Evolutionary conservation across 768 basidiomycete species (phyloP).

Genomic region (Paxillus involutus): DNA sequence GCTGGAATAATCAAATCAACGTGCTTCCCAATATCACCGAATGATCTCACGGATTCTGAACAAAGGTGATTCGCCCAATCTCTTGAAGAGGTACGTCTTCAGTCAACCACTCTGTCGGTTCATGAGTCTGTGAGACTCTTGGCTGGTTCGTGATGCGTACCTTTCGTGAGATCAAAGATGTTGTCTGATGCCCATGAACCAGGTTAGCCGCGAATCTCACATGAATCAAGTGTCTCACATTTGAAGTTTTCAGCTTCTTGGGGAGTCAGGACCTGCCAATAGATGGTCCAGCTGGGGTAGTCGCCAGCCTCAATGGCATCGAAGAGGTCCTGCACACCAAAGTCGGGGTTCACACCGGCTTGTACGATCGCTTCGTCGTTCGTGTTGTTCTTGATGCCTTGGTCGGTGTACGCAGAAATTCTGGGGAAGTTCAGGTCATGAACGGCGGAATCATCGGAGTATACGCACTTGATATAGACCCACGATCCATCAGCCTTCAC

Average conservation of each 20-base stretch:
- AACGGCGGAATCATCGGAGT: background rate
- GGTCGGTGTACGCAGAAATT: conserved; percentile 20
- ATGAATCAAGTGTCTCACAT: conserved; percentile 18
- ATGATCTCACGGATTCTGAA: conserved; percentile 34
- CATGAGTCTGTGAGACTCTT: background rate
- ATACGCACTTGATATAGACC: conserved; percentile 51
- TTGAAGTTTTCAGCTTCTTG: conserved; percentile 50
- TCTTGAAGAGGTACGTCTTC: conserved; percentile 34
- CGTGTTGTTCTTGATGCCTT: conserved; percentile 42
- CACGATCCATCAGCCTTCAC: conserved; percentile 48
- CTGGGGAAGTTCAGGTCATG: conserved; percentile 16
- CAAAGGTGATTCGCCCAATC: conserved; percentile 38
- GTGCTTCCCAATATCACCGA: background rate
- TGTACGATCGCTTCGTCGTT: conserved; percentile 36
- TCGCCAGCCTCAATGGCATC: conserved; percentile 53
- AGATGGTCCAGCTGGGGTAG: conserved; percentile 58
- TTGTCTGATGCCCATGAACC: conserved; percentile 35
- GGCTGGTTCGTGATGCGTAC: conserved; percentile 10
- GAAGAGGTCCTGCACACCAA: conserved; percentile 53
- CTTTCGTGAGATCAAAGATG: conserved; percentile 50
- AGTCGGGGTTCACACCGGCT: conserved; percentile 47
- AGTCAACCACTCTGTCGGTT: conserved; percentile 33
- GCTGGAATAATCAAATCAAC: background rate
- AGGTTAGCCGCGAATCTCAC: background rate
- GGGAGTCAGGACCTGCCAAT: conserved; percentile 54